Evolutionary conservation across 352 stramenopile species (phyloP), one percentile per base, ranked within the genome.

Genomic region (Aphanomyces cochlioides): DNA sequence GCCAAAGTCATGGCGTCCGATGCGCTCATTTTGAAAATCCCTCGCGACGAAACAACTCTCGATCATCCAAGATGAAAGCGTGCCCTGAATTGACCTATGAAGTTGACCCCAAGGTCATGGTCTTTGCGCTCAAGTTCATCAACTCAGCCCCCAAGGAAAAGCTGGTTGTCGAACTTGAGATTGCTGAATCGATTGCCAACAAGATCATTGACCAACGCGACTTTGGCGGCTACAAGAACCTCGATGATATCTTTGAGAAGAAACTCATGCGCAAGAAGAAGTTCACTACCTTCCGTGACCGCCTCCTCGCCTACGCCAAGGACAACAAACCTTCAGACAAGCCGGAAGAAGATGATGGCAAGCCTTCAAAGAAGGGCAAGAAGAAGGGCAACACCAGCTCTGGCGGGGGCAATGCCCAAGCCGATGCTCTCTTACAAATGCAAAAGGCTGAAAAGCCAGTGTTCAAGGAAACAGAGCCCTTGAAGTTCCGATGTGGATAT

Each of bases 211-310:
- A 66, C 57, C 57, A 66, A 28, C 57, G 57, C 39, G 10, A 36
- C 37, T 66, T 66, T 66, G 57, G 57, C 57, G 57, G 57, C 38
- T 43, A 48, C 6, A 66, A 66, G 21, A 66, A 48, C 13, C 15
- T 66, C 2, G 57, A 66, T n/a, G 57, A 66, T 41, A 66, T 66
- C 21, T 21, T 66, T 34, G 37, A 48, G 40, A 66, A 66, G 57
- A 66, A 66, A 41, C 37, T 66, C 39, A 66, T 66, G 57, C 57
- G 57, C 28, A 66, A 66, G n/a, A 66, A 66, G 57, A 66, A 66
- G 38, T 66, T 48, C 40, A 43, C 38, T 5, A 38, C 21, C 8
- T 66, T 66, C 21, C 37, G 38, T 5, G 39, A 43, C 57, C 7
- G 7, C 38, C 57, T 66, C 3, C 7, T 66, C 36, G 38, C 37